A percentile compares a stretch with the other conserved stretches of the same genome.
phyloP scores from a whole-genome alignment of 208 protist genomes.

The Phytomonas serpens region DNA sequence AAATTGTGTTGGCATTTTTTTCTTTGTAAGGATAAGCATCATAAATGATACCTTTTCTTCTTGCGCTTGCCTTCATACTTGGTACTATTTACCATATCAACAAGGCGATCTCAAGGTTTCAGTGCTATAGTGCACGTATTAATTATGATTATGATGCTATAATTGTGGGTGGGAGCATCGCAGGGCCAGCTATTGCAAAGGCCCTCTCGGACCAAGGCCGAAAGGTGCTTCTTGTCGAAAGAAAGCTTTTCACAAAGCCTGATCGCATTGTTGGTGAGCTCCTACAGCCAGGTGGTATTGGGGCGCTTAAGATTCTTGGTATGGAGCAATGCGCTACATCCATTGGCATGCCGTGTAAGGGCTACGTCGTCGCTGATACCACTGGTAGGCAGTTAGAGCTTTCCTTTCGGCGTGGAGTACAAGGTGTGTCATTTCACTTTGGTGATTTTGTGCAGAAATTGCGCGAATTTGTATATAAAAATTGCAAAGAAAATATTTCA shows the following conservation, averaged over 20 bases:
- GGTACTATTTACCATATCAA: slow-evolving; percentile 48
- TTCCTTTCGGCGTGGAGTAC: slow-evolving; percentile 48
- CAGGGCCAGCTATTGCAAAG: slow-evolving; percentile 83
- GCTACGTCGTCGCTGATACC: slow-evolving; percentile 85
- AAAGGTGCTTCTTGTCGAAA: slow-evolving; percentile 86
- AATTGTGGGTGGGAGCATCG: slow-evolving; percentile 89
- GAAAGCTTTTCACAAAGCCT: slow-evolving; percentile 82
- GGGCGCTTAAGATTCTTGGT: slow-evolving; percentile 72
- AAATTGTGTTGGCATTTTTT: slow-evolving; percentile 1
- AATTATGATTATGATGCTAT: slow-evolving; percentile 90
- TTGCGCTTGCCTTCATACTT: slow-evolving; percentile 27
- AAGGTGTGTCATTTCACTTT: slow-evolving; percentile 89
- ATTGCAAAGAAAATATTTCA: slow-evolving; percentile 69
- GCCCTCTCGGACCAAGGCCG: slow-evolving; percentile 77
- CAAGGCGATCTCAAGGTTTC: slow-evolving; percentile 30
- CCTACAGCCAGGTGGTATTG: slow-evolving; percentile 92
- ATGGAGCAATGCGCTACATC: slow-evolving; percentile 82
- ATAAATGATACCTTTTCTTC: slow-evolving; percentile 31
- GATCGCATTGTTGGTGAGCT: slow-evolving; percentile 95
- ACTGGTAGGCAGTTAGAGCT: slow-evolving; percentile 50
- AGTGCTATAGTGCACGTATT: slow-evolving; percentile 28
- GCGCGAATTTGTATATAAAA: slow-evolving; percentile 51
- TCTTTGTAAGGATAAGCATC: slow-evolving; percentile 4
- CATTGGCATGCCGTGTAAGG: slow-evolving; percentile 77
- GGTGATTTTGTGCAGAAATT: slow-evolving; percentile 91